Evolutionary conservation across 148 eudicot species (phyloP).

Genomic region (Silene conica): DNA sequence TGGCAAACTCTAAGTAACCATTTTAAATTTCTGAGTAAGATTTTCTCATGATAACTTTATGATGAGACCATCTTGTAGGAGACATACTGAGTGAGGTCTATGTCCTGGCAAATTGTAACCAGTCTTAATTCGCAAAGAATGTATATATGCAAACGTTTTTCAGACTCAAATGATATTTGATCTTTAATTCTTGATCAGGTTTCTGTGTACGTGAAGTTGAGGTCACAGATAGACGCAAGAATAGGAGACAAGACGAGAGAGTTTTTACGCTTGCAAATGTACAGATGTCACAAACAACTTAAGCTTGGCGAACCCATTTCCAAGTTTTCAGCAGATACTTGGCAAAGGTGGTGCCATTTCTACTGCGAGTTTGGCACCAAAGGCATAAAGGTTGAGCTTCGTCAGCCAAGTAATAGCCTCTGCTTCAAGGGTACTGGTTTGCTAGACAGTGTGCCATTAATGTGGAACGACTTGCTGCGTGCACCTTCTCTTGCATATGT

Average conservation of each 20-base stretch:
- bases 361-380: constrained; percentile 84
- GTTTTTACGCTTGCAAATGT: constrained; percentile 53
- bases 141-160: neutral
- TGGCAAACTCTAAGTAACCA: no score
- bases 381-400: constrained; percentile 58
- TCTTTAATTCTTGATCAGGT: constrained; percentile 37
- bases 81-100: no score
- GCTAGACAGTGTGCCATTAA: constrained; percentile 41
- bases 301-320: constrained; percentile 51
- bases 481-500: constrained; percentile 62
- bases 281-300: constrained; percentile 69
- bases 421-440: constrained; percentile 59
- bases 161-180: neutral
- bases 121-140: no score
- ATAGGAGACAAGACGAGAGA: constrained; percentile 37
- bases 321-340: constrained; percentile 36
- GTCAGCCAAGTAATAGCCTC: constrained; percentile 45
- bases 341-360: constrained; percentile 68
- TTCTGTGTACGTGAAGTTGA: constrained; percentile 50
- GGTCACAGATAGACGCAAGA: constrained; percentile 28
- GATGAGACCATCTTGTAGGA: no score
- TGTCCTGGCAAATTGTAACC: no score
- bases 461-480: constrained; percentile 77
- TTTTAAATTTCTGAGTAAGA: no score
- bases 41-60: no score